phyloP scores from a whole-genome alignment of 2,329 filamentous ascomycete genomes.

The Apiospora sp. region DNA sequence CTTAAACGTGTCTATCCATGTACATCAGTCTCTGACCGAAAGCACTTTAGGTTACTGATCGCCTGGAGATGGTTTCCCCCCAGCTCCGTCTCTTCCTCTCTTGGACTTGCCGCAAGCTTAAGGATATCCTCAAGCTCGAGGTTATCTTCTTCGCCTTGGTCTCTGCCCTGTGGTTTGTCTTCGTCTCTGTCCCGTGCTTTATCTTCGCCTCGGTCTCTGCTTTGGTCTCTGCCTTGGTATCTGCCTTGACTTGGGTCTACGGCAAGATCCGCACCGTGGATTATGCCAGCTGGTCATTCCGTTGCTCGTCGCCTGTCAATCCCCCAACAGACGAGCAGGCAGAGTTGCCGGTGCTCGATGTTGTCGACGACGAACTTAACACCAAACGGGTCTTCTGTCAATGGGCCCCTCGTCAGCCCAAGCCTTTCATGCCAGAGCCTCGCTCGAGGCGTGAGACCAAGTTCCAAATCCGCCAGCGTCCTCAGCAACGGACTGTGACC shows the following conservation, averaged over 20 bases:
- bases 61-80: neutral
- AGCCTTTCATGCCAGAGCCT: neutral
- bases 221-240: neutral
- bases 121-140: neutral
- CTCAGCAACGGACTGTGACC: too few species aligned
- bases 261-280: neutral
- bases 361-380: neutral
- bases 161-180: neutral
- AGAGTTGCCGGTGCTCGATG: neutral
- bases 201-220: neutral
- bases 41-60: neutral
- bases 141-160: neutral
- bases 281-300: neutral
- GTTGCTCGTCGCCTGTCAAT: conserved; percentile 9
- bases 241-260: neutral
- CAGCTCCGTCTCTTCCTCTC: neutral
- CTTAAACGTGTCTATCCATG: neutral
- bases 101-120: neutral
- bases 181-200: neutral
- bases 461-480: too few species aligned
- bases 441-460: neutral
- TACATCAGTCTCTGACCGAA: neutral
- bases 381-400: too few species aligned
- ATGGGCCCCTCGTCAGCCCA: neutral
- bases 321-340: neutral